Evolutionary conservation across 2,329 filamentous ascomycete species (phyloP).

Genomic region (Colletotrichum tamarilloi): DNA sequence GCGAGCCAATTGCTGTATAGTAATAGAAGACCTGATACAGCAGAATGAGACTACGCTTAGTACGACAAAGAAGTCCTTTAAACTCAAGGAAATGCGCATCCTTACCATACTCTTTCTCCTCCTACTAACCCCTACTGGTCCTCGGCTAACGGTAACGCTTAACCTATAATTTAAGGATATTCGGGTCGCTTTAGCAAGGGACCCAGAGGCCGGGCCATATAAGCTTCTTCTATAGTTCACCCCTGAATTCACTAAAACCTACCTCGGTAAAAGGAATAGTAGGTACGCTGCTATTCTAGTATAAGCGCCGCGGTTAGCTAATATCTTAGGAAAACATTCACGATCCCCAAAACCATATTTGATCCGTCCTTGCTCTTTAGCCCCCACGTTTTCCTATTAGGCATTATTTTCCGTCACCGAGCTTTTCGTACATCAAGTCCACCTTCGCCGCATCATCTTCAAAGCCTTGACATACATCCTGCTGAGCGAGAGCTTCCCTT

Average conservation of each 20-base stretch:
- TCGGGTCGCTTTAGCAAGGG: too few relatives aligned
- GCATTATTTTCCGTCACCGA: not conserved
- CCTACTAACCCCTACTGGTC: slow-evolving; percentile 35
- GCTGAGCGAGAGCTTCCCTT: too few relatives aligned
- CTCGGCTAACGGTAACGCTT: not conserved
- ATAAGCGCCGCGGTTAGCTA: not conserved
- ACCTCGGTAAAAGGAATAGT: slow-evolving; percentile 6
- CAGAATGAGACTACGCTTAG: slow-evolving; percentile 41
- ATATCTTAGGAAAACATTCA: not conserved
- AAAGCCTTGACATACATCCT: too few relatives aligned
- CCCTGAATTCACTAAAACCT: slow-evolving; percentile 41
- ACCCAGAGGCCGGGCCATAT: slow-evolving; percentile 30
- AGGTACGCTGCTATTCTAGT: not conserved
- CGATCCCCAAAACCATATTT: slow-evolving; percentile 1
- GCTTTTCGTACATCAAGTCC: not conserved
- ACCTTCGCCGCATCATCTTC: too few relatives aligned
- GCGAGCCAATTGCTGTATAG: slow-evolving; percentile 38
- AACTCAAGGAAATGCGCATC: slow-evolving; percentile 40
- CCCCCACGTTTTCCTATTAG: not conserved
- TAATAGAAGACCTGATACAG: slow-evolving; percentile 39
- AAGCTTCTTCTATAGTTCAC: slow-evolving; percentile 33
- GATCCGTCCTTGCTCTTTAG: not conserved
- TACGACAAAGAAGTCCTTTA: slow-evolving; percentile 41
- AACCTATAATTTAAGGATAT: too few relatives aligned
- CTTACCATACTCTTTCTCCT: slow-evolving; percentile 39